phyloP scores from a whole-genome alignment of 768 basidiomycete genomes.

The Trametes elegans region DNA sequence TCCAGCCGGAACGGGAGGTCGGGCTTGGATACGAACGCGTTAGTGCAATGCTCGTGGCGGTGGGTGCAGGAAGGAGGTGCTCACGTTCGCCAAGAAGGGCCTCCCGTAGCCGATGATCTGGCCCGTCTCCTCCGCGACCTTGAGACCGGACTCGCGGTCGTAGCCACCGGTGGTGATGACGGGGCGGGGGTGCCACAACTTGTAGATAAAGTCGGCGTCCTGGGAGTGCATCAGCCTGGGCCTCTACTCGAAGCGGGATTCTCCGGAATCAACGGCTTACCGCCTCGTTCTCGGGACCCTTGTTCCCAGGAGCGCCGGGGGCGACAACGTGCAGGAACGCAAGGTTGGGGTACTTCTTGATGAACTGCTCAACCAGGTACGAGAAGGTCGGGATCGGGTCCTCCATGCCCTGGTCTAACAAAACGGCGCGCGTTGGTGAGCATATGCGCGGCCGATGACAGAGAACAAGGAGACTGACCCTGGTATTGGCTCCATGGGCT shows the following conservation, averaged over 20 bases:
- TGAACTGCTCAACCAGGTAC: constrained; percentile 44
- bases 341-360: constrained; percentile 37
- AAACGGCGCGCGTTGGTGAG: neutral
- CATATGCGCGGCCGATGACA: neutral
- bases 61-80: neutral
- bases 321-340: constrained; percentile 38
- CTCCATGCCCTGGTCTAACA: constrained; percentile 44
- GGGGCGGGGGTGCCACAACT: constrained; percentile 25
- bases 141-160: constrained; percentile 19
- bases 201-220: constrained; percentile 23
- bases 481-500: constrained; percentile 33
- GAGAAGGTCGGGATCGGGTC: constrained; percentile 56
- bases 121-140: constrained; percentile 23
- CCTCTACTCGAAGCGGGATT: too few relatives aligned
- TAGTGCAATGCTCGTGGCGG: too few relatives aligned
- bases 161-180: constrained; percentile 27
- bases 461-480: neutral
- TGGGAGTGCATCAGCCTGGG: neutral
- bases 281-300: neutral
- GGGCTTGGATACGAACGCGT: constrained; percentile 31
- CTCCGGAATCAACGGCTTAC: constrained; percentile 8
- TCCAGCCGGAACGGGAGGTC: constrained; percentile 41
- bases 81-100: constrained; percentile 30
- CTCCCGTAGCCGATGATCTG: constrained; percentile 29
- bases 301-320: constrained; percentile 10